Base-by-base conservation (phyloP, 2,329 filamentous ascomycete species). In the Fusarium redolens region DNA sequence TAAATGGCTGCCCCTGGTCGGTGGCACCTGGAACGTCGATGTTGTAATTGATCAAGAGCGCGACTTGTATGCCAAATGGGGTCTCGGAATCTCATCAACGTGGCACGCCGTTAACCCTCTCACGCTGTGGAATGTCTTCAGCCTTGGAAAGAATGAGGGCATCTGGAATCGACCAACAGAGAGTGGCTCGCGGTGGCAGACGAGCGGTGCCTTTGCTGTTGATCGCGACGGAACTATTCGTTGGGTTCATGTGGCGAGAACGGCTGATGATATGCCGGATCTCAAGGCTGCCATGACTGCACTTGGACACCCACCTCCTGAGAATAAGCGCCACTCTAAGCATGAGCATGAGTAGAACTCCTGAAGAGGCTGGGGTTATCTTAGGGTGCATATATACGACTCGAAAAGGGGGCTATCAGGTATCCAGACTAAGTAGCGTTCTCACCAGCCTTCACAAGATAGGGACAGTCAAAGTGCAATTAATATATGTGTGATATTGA, bases 131-230 rank as follows among this genome's bases (percentile, higher is more conserved):
- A 85, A 83, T n/a, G 86, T 87, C 4, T 88, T 88, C 68, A 86
- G 83, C 62, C 81, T 93, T 31, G 89, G 87, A 17, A 87, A 85
- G 69, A 82, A 87, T 54, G 90, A 93, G 78, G 87, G 89, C 18
- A 92, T 93, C 71, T 91, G 88, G 86, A 91, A 91, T 78, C 82
- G 88, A 30, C 85, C 89, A 5, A 91, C 89, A 5, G 89, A 92
- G 80, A 92, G 88, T 77, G 92, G 92, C 43, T 89, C 82, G 71
- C 82, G 90, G 58, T 94, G 92, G 92, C 92, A 94, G 85, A 91
- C 83, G 31, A 85, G 87, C 50, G 92, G 92, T 33, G 88, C 87
- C 33, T 94, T 91, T 81, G 91, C 88, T 15, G 76, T 83, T 28
- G 79, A 81, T 48, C 73, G 65, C 12, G 72, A 77, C 37, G 80